Base-by-base conservation (phyloP, 2,329 filamentous ascomycete species). In the Sporothrix variecibatus region DNA sequence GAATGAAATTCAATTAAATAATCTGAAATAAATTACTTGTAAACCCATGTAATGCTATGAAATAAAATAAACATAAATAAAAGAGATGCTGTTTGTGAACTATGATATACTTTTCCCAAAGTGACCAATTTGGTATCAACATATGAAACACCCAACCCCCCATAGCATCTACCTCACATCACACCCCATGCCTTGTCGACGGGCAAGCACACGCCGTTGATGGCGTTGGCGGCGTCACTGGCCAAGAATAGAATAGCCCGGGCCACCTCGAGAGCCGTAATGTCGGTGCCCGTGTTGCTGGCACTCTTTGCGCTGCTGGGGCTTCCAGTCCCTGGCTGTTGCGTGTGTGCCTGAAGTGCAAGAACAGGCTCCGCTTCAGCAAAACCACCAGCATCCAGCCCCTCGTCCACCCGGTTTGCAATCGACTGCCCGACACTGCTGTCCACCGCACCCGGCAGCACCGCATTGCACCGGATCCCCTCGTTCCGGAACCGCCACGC, bases 401-500 rank as follows among this genome's bases (percentile, higher is more conserved):
- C 75, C n/a, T 60, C 71, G 3, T 34, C 65, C 9, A 53, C 28
- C 40, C 75, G 76, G 3, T 71, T 38, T 2, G 76, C 76, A 49
- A 80, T 79, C 9, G 75, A 74, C 76, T 80, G 78, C 2, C 79
- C 79, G 26, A 81, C 78, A n/a, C 77, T 75, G 62, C 78, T 79
- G 74, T 81, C 79, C 49, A 81, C 77, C 3, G 79, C 78, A 1
- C 79, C 79, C 1, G 85, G 84, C 4, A 85, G 80, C 4, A 86
- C 80, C 26, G 82, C 84, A 76, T 86, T 86, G 76, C 84, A 85
- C 8, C 84, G 80, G 68, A 87, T 85, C 8, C 82, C 81, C 40
- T 85, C 82, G 51, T 83, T 80, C 28, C 81, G 81, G 75, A 85
- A 86, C 6, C 83, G 79, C 81, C 83, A 86, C 20, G 85, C 84